Conservation (phyloP, 179 eudicot species). For the Spinacia oleracea region DNA sequence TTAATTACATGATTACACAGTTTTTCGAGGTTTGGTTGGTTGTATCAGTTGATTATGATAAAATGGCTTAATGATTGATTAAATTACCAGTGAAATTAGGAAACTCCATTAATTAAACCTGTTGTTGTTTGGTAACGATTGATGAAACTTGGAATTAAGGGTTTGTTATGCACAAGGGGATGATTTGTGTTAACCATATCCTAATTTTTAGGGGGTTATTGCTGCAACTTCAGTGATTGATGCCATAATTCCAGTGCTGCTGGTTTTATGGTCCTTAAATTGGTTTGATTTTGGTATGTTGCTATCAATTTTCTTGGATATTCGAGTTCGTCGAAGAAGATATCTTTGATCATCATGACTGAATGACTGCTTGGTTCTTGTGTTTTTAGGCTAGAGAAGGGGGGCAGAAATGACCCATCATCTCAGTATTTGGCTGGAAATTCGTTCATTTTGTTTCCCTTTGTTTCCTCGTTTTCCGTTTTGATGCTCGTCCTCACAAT, state of each 20-base stretch:
- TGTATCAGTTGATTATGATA: not conserved
- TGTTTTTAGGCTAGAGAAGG: not conserved
- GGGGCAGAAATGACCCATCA: not conserved
- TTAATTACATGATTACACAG: not conserved
- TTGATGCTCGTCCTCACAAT: not conserved
- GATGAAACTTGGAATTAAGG: not conserved
- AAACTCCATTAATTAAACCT: not conserved
- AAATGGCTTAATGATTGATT: not conserved
- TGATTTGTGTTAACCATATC: not conserved
- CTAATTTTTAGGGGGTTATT: not conserved
- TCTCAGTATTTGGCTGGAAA: not conserved
- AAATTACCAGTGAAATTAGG: no score
- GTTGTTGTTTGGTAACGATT: not conserved
- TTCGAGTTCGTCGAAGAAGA: not conserved
- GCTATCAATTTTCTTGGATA: not conserved
- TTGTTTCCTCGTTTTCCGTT: not conserved
- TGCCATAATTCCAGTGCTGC: not conserved
- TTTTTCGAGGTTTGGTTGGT: not conserved
- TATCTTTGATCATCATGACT: not conserved
- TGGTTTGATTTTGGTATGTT: not conserved
- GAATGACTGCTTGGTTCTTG: not conserved
- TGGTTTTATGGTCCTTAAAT: not conserved
- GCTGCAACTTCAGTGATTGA: not conserved
- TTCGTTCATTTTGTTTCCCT: not conserved
- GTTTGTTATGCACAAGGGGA: not conserved